A percentile compares a stretch with the other conserved stretches of the same genome.
These are phyloP conservation scores for Parmelia sp. DNA, from an alignment of 495 filamentous ascomycete genomes.

Conservation along the genomic window DNA sequence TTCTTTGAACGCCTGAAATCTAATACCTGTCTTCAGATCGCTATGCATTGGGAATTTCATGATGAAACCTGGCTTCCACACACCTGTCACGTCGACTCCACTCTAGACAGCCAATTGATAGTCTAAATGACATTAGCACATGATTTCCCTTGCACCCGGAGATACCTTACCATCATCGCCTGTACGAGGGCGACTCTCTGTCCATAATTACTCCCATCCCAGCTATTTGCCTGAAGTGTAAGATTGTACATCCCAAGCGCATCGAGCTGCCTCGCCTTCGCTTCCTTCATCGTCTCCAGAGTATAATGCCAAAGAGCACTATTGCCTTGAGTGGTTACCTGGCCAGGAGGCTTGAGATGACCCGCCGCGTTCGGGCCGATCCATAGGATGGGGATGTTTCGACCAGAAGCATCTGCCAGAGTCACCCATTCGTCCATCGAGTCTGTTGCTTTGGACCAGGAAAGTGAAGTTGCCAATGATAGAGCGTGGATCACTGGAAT, in stretches of 20 bases:
- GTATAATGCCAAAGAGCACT: conserved; percentile 42
- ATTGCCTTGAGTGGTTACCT: conserved; percentile 34
- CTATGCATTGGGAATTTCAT: neutral
- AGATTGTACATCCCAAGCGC: conserved; percentile 44
- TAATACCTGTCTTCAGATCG: neutral
- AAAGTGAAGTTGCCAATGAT: conserved; percentile 35
- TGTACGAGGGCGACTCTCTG: conserved; percentile 41
- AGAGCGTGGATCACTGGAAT: conserved; percentile 43
- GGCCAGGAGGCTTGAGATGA: conserved; percentile 30
- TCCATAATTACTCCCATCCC: conserved; percentile 41
- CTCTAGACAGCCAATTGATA: conserved; percentile 41
- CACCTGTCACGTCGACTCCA: conserved; percentile 24
- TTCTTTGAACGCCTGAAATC: neutral
- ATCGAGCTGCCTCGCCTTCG: conserved; percentile 37
- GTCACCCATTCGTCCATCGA: conserved; percentile 44
- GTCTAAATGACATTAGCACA: conserved; percentile 22
- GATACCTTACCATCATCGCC: conserved; percentile 44
- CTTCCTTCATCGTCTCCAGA: conserved; percentile 34
- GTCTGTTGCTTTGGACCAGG: conserved; percentile 30
- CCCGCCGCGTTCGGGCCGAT: conserved; percentile 45
- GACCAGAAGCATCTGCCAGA: conserved; percentile 33
- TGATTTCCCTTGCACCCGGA: neutral
- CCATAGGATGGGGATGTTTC: conserved; percentile 44
- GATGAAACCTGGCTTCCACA: neutral
- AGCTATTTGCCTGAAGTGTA: conserved; percentile 41